These are phyloP conservation scores for Ophiostoma fasciatum DNA, from an alignment of 2,329 filamentous ascomycete species.

Conservation along the genomic window DNA sequence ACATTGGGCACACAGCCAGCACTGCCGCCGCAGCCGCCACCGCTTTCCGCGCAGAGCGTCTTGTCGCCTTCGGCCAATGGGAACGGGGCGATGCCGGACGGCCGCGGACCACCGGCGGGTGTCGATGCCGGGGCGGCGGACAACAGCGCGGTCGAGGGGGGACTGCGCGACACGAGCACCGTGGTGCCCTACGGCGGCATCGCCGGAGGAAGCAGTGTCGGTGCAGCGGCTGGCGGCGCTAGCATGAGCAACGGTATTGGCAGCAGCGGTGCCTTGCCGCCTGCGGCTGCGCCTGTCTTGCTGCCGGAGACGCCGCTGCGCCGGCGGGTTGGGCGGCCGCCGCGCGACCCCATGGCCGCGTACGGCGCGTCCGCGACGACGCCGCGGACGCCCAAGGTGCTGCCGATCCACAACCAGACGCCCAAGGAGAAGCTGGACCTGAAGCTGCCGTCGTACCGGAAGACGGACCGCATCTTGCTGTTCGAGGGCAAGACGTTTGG, in stretches of 20 bases:
- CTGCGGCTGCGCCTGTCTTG: neutral
- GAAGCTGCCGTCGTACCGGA: constrained; percentile 59
- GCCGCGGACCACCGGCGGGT: too few relatives aligned
- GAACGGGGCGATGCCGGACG: too few relatives aligned
- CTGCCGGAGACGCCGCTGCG: constrained; percentile 13
- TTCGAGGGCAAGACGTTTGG: constrained; percentile 78
- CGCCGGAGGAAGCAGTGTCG: too few relatives aligned
- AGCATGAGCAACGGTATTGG: too few relatives aligned
- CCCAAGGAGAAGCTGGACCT: constrained; percentile 67
- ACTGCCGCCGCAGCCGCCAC: too few relatives aligned
- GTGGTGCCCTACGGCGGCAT: too few relatives aligned
- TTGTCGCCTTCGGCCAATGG: too few relatives aligned
- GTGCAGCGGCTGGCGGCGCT: too few relatives aligned
- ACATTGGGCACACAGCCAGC: too few relatives aligned
- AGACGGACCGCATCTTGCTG: constrained; percentile 62
- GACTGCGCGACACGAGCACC: too few relatives aligned
- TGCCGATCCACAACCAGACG: constrained; percentile 67
- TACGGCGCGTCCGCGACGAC: constrained; percentile 31
- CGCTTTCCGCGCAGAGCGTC: too few relatives aligned
- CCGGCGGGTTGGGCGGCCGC: constrained; percentile 27
- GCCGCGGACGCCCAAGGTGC: constrained; percentile 46
- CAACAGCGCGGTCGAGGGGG: neutral
- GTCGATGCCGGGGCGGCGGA: neutral
- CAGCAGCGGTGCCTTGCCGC: neutral
- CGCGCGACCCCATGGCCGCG: constrained; percentile 36